Conservation (phyloP, 2,329 filamentous ascomycete species). For the Talaromyces funiculosus region DNA sequence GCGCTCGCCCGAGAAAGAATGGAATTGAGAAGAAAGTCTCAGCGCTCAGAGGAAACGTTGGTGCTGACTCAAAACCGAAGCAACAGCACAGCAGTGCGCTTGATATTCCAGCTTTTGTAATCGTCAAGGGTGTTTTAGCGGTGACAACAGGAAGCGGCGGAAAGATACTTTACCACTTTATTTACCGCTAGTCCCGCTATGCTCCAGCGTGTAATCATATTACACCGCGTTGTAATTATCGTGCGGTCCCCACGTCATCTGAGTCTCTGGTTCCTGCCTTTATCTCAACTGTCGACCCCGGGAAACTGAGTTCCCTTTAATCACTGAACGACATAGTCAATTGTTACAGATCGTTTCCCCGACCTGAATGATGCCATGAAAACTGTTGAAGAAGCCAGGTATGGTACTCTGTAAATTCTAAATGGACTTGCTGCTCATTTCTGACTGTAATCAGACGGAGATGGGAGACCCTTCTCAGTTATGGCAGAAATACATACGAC, state of each 20-base stretch:
- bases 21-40: neutral
- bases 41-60: neutral
- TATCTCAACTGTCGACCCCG: neutral
- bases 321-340: neutral
- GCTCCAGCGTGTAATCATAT: neutral
- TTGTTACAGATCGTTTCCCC: neutral
- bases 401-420: conserved; percentile 9
- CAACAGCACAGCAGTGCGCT: neutral
- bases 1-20: neutral
- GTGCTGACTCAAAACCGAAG: neutral
- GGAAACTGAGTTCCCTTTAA: neutral
- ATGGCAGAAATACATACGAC: conserved; percentile 52
- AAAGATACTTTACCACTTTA: neutral
- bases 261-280: conserved; percentile 10
- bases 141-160: neutral
- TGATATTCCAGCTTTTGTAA: neutral
- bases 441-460: conserved; percentile 46
- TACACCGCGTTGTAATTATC: neutral
- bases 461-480: conserved; percentile 60
- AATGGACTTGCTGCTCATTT: neutral
- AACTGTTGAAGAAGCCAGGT: conserved; percentile 52
- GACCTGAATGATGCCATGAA: conserved; percentile 42
- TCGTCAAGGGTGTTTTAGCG: neutral
- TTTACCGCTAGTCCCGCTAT: neutral
- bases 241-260: conserved; percentile 9